These are phyloP conservation scores for Aspergillus nanangensis DNA, from an alignment of 495 filamentous ascomycete species.

Conservation along the genomic window DNA sequence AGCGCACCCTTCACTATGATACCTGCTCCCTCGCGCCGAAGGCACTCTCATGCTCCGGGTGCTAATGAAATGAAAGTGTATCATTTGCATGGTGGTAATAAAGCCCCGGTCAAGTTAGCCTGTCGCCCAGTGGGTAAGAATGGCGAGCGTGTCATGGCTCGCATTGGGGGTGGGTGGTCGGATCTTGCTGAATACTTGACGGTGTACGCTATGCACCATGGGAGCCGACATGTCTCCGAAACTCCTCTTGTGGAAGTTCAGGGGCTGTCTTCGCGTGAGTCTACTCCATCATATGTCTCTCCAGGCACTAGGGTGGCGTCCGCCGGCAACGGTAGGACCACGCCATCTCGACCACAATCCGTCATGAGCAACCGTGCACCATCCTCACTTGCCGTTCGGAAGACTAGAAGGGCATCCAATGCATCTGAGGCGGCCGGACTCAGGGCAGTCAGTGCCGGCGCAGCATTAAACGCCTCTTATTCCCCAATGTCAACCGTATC, in stretches of 20 bases:
- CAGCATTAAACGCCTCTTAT: conserved; percentile 22
- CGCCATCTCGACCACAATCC: conserved; percentile 31
- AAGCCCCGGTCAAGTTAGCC: conserved; percentile 85
- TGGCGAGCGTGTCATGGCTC: conserved; percentile 94
- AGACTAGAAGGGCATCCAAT: conserved; percentile 34
- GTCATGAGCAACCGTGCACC: conserved; percentile 33
- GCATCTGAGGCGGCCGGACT: conserved; percentile 30
- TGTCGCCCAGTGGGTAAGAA: conserved; percentile 86
- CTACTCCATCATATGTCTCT: conserved; percentile 27
- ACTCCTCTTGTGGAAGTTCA: conserved; percentile 41
- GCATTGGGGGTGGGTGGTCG: conserved; percentile 94
- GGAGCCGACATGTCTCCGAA: conserved; percentile 42
- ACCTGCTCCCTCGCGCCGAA: conserved; percentile 46
- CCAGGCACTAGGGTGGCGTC: conserved; percentile 20
- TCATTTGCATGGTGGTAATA: conserved; percentile 80
- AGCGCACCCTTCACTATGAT: conserved; percentile 68
- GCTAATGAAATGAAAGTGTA: conserved; percentile 79
- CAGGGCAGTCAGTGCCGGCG: conserved; percentile 24
- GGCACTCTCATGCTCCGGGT: conserved; percentile 34
- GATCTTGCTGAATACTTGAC: conserved; percentile 92
- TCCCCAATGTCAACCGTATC: conserved; percentile 24
- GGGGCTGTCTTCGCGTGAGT: conserved; percentile 30
- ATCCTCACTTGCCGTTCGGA: conserved; percentile 39
- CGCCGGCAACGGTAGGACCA: conserved; percentile 22
- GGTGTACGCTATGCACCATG: conserved; percentile 88